A percentile compares a stretch with the other conserved stretches of the same genome.
phyloP scores from a whole-genome alignment of 208 protist species.

The Leishmania arabica region DNA sequence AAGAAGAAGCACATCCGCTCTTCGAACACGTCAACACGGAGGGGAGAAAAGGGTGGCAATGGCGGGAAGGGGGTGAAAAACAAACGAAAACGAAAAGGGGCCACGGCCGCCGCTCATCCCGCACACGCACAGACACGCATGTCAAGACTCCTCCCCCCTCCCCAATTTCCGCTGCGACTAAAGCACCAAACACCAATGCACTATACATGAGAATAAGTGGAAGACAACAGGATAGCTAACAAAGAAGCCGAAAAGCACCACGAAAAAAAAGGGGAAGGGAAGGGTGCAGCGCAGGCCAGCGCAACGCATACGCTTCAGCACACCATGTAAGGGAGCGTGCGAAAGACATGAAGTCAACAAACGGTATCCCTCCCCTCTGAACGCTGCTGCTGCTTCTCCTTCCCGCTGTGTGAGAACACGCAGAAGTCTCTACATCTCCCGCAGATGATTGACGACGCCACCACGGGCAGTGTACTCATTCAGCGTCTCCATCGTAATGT shows the following conservation, averaged over 20 bases:
- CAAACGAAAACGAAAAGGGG: neutral
- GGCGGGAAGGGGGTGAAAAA: no score
- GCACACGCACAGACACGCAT: constrained; percentile 6
- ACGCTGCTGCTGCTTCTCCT: neutral
- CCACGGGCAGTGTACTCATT: constrained; percentile 48
- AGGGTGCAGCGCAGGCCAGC: neutral
- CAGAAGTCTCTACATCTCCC: constrained; percentile 22
- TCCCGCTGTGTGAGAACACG: neutral
- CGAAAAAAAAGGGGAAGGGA: neutral
- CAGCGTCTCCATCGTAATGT: constrained; percentile 63
- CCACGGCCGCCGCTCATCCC: neutral
- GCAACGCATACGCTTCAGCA: neutral
- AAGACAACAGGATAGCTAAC: neutral
- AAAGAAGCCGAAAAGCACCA: constrained; percentile 7
- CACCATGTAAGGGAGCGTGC: neutral
- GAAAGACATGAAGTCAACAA: neutral
- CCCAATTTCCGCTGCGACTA: neutral
- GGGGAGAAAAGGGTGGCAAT: neutral
- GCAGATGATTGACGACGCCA: constrained; percentile 36
- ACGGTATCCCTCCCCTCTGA: neutral
- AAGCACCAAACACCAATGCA: neutral
- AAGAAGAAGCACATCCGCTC: neutral
- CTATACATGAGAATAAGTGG: no score
- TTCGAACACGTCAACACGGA: neutral
- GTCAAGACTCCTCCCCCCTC: neutral